Base-by-base conservation (phyloP, 108 stramenopile genomes). In the Nitzschia sp. region DNA sequence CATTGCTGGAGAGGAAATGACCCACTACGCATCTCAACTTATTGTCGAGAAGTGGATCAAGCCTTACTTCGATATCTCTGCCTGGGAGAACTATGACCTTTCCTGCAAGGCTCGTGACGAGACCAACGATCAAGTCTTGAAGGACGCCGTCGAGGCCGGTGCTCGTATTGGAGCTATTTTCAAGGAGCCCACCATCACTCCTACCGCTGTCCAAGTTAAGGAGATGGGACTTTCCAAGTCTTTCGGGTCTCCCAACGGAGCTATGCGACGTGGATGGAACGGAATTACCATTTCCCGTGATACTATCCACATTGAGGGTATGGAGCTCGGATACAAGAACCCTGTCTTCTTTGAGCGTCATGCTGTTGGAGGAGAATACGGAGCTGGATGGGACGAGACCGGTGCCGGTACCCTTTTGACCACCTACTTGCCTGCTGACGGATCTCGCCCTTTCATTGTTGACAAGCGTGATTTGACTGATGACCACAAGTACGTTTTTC, bases 181-280 rank as follows among this genome's bases (percentile, higher is more conserved):
- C 84, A 97, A 97, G 83, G 97, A 98, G 77, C 97, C 97, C 20
- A 98, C 97, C 69, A 94, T 98, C 64, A 98, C 97, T 20, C 97
- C 97, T 14, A 80, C 87, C 26, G 89, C 91, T 5, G 62, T 88
- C 42, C 93, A 94, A 62, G 90, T 92, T 10, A 83, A 96, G 66
- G 86, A 91, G 59, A 87, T 98, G 82, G 95, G 95, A 17, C 80
- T 98, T 22, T 83, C 80, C 67, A 95, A 94, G 83, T 74, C 92
- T 0, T 92, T 88, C 80, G 92, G 95, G 57, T 85, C 83, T 24
- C 97, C 97, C 63, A 98, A 98, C 70, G 97, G 97, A 29, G 95
- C 95, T 70, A 98, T 98, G 97, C 80, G 97, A 15, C 57, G 82
- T 26, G 97, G 97, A 67, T 98, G 97, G 97, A 96, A 98, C 69